phyloP scores from a whole-genome alignment of 108 stramenopile species.

The Bacterosira constricta region DNA sequence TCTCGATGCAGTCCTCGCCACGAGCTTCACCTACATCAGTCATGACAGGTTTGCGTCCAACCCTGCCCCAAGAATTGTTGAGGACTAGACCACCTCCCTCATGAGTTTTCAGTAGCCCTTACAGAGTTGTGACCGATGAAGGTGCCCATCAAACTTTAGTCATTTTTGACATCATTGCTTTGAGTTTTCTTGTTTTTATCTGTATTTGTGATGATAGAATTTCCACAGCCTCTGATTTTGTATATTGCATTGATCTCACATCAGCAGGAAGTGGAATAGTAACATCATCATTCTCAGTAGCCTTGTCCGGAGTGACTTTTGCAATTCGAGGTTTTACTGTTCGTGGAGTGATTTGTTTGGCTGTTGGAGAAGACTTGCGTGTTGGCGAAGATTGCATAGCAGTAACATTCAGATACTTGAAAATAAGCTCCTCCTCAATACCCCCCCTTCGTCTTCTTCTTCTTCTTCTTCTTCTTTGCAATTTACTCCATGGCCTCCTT shows the following conservation, averaged over 20 bases:
- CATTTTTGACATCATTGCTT: not conserved
- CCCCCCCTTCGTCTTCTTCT: too few species aligned
- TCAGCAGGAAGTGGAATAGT: not conserved
- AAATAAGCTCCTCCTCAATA: too few species aligned
- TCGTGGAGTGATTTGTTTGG: not conserved
- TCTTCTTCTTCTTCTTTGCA: too few species aligned
- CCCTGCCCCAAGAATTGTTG: not conserved
- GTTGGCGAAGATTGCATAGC: too few species aligned
- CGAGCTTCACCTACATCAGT: too few species aligned
- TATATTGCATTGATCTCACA: constrained; percentile 7
- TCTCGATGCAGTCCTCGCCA: too few species aligned
- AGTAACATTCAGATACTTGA: too few species aligned
- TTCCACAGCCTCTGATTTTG: not conserved
- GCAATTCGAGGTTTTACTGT: not conserved
- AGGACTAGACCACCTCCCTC: not conserved
- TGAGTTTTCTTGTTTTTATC: not conserved
- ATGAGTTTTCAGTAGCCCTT: not conserved
- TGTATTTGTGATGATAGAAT: not conserved
- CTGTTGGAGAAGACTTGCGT: too few species aligned
- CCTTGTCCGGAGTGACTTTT: not conserved
- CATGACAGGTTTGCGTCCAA: too few species aligned
- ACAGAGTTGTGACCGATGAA: not conserved
- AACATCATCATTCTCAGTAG: too few species aligned
- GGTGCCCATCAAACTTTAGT: not conserved
- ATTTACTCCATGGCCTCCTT: too few species aligned